These are phyloP conservation scores for Ilex asprella DNA, from an alignment of 257 asterid genomes.

Conservation along the genomic window DNA sequence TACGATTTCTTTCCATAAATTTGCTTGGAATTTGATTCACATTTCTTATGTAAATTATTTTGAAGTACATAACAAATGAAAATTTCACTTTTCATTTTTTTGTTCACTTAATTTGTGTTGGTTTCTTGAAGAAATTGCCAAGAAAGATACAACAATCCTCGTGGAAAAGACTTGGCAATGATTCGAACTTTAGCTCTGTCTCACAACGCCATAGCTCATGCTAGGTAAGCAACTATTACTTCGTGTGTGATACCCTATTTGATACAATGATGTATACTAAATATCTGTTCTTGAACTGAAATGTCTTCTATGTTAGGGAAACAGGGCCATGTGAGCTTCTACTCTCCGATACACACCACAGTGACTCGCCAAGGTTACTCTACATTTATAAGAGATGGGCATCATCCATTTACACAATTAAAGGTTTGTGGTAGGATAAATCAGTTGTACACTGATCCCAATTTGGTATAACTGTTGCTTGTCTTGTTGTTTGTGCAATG, in stretches of 20 bases:
- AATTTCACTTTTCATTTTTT: conserved; percentile 2
- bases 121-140: conserved; percentile 56
- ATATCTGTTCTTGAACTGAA: neutral
- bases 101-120: neutral
- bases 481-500: neutral
- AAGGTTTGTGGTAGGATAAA: conserved; percentile 27
- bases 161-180: conserved; percentile 93
- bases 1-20: too few relatives aligned
- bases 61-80: too few relatives aligned
- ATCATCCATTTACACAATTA: conserved; percentile 63
- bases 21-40: too few relatives aligned
- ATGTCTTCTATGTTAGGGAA: conserved; percentile 28
- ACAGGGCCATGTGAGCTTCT: conserved; percentile 49
- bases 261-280: too few relatives aligned
- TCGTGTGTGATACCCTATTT: neutral
- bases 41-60: too few relatives aligned
- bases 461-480: neutral
- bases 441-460: neutral
- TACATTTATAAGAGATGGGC: conserved; percentile 88
- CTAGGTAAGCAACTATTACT: conserved; percentile 43
- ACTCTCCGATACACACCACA: conserved; percentile 72
- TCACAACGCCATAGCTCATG: conserved; percentile 56
- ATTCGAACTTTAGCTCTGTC: conserved; percentile 63
- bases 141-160: conserved; percentile 54
- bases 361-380: conserved; percentile 71